Base-by-base conservation (phyloP, 2,329 filamentous ascomycete species). In the Colletotrichum costaricense region DNA sequence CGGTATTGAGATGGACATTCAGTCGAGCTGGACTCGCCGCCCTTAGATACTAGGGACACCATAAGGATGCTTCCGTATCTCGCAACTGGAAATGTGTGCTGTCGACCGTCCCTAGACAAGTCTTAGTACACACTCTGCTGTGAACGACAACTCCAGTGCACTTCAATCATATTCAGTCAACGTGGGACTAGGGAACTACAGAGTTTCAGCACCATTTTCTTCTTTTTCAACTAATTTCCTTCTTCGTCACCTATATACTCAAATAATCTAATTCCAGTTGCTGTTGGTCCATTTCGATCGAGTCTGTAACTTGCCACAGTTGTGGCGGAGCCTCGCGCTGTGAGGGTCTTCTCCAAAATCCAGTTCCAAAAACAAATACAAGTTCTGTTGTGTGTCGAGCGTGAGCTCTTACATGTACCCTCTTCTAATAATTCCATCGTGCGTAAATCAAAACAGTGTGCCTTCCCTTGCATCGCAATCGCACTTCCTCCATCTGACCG, bases 351-450 rank as follows among this genome's bases (percentile, higher is more conserved):
- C 63, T 65, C 42, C 42, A 19, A 46, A 49, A 35, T 54, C 38
- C 38, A 19, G 14, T 42, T 19, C 16, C 38, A 46, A 63, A 63
- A 63, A 63, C n/a, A 54, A 52, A 54, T 63, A 63, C 60, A 63
- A 63, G 60, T 63, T 63, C 60, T 63, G 60, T 63, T 54, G 46
- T 52, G 60, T 63, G 60, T 63, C 60, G 60, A 63, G 60, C 60
- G 60, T 33, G 60, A 54, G 60, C 60, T 63, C 60, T 63, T 63
- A 63, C 60, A 63, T 63, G 60, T 54, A 35, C 28, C 46, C 46
- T 63, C 60, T 54, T 54, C 42, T 54, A 52, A 54, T 33, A 63
- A 9, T 6, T 24, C 42, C 35, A 63, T 52, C 30, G 26, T 6
- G 5, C 22, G 30, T 33, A 55, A 42, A 63, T 38, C 42, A 57